Conservation (phyloP, 2,329 filamentous ascomycete species). For the Diaporthe citriasiana region DNA sequence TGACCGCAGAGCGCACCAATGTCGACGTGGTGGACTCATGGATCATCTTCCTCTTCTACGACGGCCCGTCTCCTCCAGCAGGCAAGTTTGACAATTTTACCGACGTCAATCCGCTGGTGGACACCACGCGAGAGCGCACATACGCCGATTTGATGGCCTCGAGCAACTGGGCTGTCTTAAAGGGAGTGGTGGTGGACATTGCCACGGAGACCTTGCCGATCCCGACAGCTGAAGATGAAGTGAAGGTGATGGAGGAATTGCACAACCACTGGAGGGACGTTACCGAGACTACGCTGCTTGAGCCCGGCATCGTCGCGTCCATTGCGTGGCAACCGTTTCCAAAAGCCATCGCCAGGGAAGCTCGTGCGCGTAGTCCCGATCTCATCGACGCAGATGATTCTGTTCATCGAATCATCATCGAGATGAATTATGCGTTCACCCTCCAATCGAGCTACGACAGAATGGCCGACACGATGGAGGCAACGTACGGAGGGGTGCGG, state of each 20-base stretch:
- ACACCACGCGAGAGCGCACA: slow-evolving; percentile 16
- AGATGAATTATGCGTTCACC: slow-evolving; percentile 21
- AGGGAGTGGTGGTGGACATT: slow-evolving; percentile 15
- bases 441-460: slow-evolving; percentile 14
- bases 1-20: slow-evolving; percentile 21
- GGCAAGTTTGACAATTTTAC: slow-evolving; percentile 25
- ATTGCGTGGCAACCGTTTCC: slow-evolving; percentile 25
- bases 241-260: slow-evolving; percentile 11
- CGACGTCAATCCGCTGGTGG: slow-evolving; percentile 9
- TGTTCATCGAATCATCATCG: slow-evolving; percentile 14
- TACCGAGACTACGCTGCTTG: not conserved
- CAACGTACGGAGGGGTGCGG: slow-evolving; percentile 15
- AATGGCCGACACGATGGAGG: slow-evolving; percentile 23
- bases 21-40: slow-evolving; percentile 19
- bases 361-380: slow-evolving; percentile 19
- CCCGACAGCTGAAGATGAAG: slow-evolving; percentile 1
- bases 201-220: slow-evolving; percentile 2
- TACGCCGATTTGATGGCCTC: slow-evolving; percentile 18
- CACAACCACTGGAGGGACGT: slow-evolving; percentile 23
- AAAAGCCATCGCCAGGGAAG: slow-evolving; percentile 18
- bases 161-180: slow-evolving; percentile 22
- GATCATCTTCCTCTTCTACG: slow-evolving; percentile 24
- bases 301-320: slow-evolving; percentile 17
- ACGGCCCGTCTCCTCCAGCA: slow-evolving; percentile 8
- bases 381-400: slow-evolving; percentile 9